Conservation (phyloP, 768 basidiomycete species). For the Rhodotorula paludigena region DNA sequence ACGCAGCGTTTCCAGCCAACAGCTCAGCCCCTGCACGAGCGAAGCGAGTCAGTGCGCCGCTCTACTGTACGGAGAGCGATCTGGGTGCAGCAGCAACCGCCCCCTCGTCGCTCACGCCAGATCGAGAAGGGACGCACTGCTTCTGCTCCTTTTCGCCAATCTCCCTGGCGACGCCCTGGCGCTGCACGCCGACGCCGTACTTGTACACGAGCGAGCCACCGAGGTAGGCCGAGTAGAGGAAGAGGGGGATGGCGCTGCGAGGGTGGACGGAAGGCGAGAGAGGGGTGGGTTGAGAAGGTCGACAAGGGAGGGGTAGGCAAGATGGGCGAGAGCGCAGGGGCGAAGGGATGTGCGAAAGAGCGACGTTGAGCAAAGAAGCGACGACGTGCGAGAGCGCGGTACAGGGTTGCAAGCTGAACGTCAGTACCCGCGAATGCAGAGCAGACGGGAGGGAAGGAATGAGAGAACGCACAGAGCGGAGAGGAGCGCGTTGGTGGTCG, state of each 20-base stretch:
- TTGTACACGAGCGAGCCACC: constrained; percentile 46
- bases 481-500: constrained; percentile 35
- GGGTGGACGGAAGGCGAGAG: neutral
- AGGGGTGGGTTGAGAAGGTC: neutral
- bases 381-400: neutral
- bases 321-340: neutral
- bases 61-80: neutral
- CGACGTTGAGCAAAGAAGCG: too few species aligned
- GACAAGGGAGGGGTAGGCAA: too few species aligned
- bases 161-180: constrained; percentile 44
- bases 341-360: neutral
- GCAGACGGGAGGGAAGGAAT: neutral
- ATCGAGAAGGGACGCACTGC: neutral
- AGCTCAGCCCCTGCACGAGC: too few species aligned
- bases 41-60: too few species aligned
- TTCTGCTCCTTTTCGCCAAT: constrained; percentile 42
- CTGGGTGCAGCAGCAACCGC: neutral
- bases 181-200: constrained; percentile 46
- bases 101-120: neutral
- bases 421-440: neutral
- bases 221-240: constrained; percentile 45
- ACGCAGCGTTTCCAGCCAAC: too few species aligned
- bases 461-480: constrained; percentile 26
- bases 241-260: constrained; percentile 39
- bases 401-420: neutral